A percentile compares a stretch with the other conserved stretches of the same genome.
Conservation (phyloP, 2,329 filamentous ascomycete species). For the Phialophora macrospora region DNA sequence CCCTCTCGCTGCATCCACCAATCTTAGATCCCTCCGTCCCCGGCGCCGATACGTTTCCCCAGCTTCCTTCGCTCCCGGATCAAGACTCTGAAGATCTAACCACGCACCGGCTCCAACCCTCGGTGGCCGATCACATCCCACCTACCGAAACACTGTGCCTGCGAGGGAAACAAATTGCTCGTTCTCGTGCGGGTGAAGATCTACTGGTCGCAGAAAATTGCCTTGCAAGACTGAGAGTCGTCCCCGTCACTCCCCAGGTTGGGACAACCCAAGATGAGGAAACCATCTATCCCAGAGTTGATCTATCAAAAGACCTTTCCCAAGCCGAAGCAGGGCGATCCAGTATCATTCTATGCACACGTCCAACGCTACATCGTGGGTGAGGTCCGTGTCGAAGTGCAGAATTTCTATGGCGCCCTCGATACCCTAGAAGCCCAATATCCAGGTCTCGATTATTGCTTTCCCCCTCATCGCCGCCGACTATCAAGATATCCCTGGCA, state of each 20-base stretch:
- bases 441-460: conserved; percentile 67
- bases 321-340: conserved; percentile 60
- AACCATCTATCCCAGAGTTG: conserved; percentile 62
- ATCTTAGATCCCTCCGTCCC: background rate
- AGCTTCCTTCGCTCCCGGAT: background rate
- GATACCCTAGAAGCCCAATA: conserved; percentile 70
- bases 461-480: conserved; percentile 65
- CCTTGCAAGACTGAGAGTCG: background rate
- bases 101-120: background rate
- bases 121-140: background rate
- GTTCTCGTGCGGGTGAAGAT: background rate
- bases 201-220: background rate
- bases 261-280: conserved; percentile 57
- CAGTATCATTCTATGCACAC: conserved; percentile 63
- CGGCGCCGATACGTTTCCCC: background rate
- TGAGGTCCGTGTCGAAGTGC: conserved; percentile 68
- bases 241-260: background rate
- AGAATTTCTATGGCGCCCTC: conserved; percentile 67
- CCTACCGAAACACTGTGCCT: background rate
- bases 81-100: background rate
- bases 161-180: background rate
- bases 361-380: conserved; percentile 66
- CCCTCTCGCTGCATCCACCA: background rate
- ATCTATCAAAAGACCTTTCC: conserved; percentile 66
- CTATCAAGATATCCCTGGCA: conserved; percentile 67